Conservation (phyloP, 2,329 filamentous ascomycete species). For the Epichloe glyceriae region DNA sequence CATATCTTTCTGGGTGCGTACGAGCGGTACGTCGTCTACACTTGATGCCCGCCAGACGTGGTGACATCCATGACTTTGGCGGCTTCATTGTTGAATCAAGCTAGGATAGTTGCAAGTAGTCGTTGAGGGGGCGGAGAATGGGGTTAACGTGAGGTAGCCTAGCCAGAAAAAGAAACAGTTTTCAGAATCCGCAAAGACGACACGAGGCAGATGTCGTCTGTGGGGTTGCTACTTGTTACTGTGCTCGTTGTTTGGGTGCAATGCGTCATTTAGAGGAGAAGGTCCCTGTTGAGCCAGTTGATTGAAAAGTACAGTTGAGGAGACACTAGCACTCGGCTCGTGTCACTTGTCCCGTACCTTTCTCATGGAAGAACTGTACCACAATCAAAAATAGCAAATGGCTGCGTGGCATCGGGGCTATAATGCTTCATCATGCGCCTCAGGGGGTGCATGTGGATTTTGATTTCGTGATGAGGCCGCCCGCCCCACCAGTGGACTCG, state of each 20-base stretch:
- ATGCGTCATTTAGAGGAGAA: too few species aligned
- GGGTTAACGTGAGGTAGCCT: slow-evolving; percentile 1
- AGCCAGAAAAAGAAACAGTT: slow-evolving; percentile 1
- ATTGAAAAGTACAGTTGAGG: too few species aligned
- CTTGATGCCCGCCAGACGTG: not conserved
- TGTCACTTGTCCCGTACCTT: too few species aligned
- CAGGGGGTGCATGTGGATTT: too few species aligned
- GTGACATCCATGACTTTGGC: not conserved
- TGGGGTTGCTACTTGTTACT: not conserved
- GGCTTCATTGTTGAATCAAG: not conserved
- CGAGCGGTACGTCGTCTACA: not conserved
- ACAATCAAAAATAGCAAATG: too few species aligned
- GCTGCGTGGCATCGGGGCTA: too few species aligned
- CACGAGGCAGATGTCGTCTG: not conserved
- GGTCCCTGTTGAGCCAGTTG: too few species aligned
- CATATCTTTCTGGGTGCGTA: not conserved
- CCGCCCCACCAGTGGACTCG: too few species aligned
- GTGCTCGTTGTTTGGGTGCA: not conserved
- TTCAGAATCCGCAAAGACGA: slow-evolving; percentile 5
- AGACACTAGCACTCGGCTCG: too few species aligned
- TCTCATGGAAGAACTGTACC: too few species aligned
- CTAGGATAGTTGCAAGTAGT: slow-evolving; percentile 2
- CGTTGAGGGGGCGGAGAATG: not conserved
- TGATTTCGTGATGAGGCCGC: too few species aligned
- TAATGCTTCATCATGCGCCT: too few species aligned